Base-by-base conservation (phyloP, 352 stramenopile species). In the Thalassiosira pacifica region DNA sequence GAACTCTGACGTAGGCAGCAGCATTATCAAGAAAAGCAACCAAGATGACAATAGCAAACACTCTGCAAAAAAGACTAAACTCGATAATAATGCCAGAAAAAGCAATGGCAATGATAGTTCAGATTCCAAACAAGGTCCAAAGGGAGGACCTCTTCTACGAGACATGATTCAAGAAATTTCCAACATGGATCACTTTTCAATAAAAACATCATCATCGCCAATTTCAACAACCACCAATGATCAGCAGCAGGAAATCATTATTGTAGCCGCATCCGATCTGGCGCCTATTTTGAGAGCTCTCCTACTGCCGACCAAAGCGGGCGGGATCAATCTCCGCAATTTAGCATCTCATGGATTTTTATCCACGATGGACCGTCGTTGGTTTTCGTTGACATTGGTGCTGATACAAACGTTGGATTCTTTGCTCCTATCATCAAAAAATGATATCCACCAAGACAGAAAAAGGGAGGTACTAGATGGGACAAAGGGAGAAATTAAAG, bases 271-370 rank as follows among this genome's bases (percentile, higher is more conserved):
- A 59, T 29, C 75, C 60, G 53, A 24, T 53, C 22, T 76, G 10
- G 73, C 79, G 57, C 64, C 79, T 2, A 74, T 86, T 19, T 66
- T 86, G 31, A 71, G 74, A 67, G 45, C 79, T 32, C 31, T 86
- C 13, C 37, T 86, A 34, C 66, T 86, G 31, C 79, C 79, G 22
- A 86, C 63, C 4, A 76, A 59, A 48, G 24, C 71, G 11, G 67
- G 32, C 16, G 85, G 81, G 16, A 74, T 93, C 4, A 93, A 93
- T 85, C 74, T 93, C 26, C 64, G 89, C 32, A 93, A 93, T 71
- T 76, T 93, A 53, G 16, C 90, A 19, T 90, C 78, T 42, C 89
- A 93, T 86, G 89, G 89, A 26, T 93, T 93, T 82, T 22, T 92
- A 31, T 69, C 76, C 13, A 57, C 57, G 18, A 63, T 93, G n/a